phyloP scores from a whole-genome alignment of 495 filamentous ascomycete species.

The Tirmania nivea region DNA sequence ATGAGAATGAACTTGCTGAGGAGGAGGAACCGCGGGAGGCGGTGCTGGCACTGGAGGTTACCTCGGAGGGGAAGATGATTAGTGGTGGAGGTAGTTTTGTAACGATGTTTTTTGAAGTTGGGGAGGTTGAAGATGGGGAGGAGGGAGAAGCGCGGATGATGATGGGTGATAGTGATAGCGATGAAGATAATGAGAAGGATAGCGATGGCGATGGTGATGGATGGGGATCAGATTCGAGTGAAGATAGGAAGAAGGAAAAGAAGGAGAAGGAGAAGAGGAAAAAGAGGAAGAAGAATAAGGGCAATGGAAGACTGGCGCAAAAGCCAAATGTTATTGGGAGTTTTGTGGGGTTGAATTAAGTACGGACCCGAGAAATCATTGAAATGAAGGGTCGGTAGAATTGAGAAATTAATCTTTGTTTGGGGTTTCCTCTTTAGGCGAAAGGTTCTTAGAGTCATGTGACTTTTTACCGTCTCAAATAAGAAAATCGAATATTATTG shows the following conservation, averaged over 20 bases:
- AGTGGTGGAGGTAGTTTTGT: background rate
- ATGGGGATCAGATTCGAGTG: background rate
- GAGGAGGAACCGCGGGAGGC: constrained; percentile 2
- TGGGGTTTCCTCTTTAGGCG: too few species aligned
- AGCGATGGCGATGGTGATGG: background rate
- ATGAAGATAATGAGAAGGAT: background rate
- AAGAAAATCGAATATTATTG: too few species aligned
- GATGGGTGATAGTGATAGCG: background rate
- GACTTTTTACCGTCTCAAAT: too few species aligned
- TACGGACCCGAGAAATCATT: too few species aligned
- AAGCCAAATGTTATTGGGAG: too few species aligned
- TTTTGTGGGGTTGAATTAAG: too few species aligned
- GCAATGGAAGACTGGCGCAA: too few species aligned
- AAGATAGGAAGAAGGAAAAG: background rate
- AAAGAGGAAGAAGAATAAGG: background rate
- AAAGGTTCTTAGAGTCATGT: too few species aligned
- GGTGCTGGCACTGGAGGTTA: constrained; percentile 17
- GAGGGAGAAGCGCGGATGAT: background rate
- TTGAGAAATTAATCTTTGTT: too few species aligned
- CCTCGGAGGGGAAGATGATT: constrained; percentile 2
- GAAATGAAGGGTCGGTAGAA: too few species aligned
- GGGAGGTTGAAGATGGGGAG: background rate
- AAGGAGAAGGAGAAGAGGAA: background rate
- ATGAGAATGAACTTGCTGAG: background rate
- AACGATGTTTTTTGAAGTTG: background rate